Base-by-base conservation (phyloP, 2,329 filamentous ascomycete genomes). In the Trichoderma sp. region DNA sequence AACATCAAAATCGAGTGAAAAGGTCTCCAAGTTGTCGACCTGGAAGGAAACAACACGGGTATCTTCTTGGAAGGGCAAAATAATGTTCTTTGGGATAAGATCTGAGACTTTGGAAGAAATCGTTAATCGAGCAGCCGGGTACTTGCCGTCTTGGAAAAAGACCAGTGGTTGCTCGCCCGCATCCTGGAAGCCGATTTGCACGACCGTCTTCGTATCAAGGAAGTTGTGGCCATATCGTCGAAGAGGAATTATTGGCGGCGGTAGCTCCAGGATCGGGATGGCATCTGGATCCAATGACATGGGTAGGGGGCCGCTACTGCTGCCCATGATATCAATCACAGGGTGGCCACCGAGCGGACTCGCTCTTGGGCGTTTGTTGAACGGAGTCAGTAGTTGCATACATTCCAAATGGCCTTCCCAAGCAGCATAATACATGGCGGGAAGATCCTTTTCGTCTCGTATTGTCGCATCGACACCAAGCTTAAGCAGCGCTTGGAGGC, bases 81-180 rank as follows among this genome's bases (percentile, higher is more conserved):
- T 91, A 70, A 99, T 91, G 76, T 97, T 99, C 78, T 97, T 93
- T 24, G 96, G 96, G 72, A 99, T 97, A 56, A 99, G 86, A 79
- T 98, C 96, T 4, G 95, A 97, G 16, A 93, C 88, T 79, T 99
- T 98, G 56, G 95, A 97, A 0, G 96, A 98, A 71, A 99, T 97
- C 0, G 96, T 98, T 68, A 99, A 87, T 63, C 96, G 91, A 64
- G 96, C 93, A 24, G 96, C 96, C 21, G 96, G 96, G 76, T 99
- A 97, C 78, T 97, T 97, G 77, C 93, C 94, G 74, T 97, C 92
- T 77, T 97, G 95, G 82, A 98, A 97, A 81, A 99, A 99, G n/a
- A 92, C 82, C 63, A 99, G 90, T 0, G 96, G 92, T 68, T 87
- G 87, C 61, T 96, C 88, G 71, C 90, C 89, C 31, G 88, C 84